A percentile compares a stretch with the other conserved stretches of the same genome.
Evolutionary conservation across 169 alveolate species (phyloP).

Genomic region (Eimeria brunetti): DNA sequence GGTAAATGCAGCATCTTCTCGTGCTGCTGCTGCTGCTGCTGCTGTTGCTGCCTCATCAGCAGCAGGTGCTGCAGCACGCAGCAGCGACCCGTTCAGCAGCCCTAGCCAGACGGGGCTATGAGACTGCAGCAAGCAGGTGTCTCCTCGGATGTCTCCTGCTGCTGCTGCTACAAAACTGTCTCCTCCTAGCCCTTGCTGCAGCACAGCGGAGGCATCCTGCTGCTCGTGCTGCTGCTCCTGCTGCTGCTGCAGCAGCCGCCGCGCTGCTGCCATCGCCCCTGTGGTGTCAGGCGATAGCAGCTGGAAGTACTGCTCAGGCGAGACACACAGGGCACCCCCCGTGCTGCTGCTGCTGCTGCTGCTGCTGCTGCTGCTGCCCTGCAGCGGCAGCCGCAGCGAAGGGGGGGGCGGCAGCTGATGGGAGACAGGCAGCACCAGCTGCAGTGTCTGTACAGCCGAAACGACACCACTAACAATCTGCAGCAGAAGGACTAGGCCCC

Average conservation of each 20-base stretch:
- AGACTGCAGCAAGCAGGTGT: neutral
- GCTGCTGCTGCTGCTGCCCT: conserved; percentile 60
- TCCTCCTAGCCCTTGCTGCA: neutral
- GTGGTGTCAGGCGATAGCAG: conserved; percentile 14
- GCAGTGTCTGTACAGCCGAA: conserved; percentile 70
- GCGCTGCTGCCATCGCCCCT: conserved; percentile 20
- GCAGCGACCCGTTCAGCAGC: conserved; percentile 13
- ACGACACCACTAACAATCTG: conserved; percentile 38
- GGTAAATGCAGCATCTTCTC: neutral
- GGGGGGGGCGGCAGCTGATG: conserved; percentile 74
- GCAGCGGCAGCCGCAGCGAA: conserved; percentile 69
- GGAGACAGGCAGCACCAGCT: conserved; percentile 55
- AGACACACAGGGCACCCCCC: neutral
- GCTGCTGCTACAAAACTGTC: conserved; percentile 34
- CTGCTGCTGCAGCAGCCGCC: conserved; percentile 48
- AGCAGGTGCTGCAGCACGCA: conserved; percentile 25
- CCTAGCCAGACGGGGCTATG: neutral
- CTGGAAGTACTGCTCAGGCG: conserved; percentile 57
- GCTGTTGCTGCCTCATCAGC: neutral
- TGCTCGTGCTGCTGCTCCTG: conserved; percentile 55
- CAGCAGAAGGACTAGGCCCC: conserved; percentile 67
- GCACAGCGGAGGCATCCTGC: conserved; percentile 7
- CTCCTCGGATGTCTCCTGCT: neutral
- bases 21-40: conserved; percentile 17
- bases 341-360: neutral